Percentiles rank a stretch among this genome's conserved stretches.
Evolutionary conservation across 768 basidiomycete species (phyloP).

Genomic region (Lentinula boryana): DNA sequence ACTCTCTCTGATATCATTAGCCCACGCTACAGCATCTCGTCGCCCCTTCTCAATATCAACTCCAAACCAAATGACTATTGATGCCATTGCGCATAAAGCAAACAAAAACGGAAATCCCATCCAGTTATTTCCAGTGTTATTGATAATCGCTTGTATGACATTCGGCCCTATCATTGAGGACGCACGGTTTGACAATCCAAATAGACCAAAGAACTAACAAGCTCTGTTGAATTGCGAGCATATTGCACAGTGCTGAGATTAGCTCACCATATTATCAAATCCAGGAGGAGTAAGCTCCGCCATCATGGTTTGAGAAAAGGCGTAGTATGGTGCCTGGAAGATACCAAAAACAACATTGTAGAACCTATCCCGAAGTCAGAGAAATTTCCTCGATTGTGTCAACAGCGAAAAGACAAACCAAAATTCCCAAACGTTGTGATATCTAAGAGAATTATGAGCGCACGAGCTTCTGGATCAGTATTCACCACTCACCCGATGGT

Average conservation of each 20-base stretch:
- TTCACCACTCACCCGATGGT: constrained; percentile 53
- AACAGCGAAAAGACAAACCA: constrained; percentile 40
- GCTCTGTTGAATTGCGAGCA: neutral
- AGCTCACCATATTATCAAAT: constrained; percentile 69
- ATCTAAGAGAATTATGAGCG: constrained; percentile 27
- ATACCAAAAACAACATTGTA: constrained; percentile 78
- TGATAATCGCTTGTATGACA: constrained; percentile 79
- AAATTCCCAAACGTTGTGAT: constrained; percentile 85
- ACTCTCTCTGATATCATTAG: constrained; percentile 22
- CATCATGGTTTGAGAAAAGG: constrained; percentile 85
- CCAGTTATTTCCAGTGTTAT: constrained; percentile 70
- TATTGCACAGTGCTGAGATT: neutral
- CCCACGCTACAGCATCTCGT: constrained; percentile 56
- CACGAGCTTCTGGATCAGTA: neutral
- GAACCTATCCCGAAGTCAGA: constrained; percentile 36
- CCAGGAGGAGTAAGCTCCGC: constrained; percentile 84
- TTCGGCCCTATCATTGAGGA: constrained; percentile 88
- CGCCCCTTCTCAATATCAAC: constrained; percentile 62
- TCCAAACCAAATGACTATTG: constrained; percentile 72
- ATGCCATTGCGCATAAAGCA: constrained; percentile 59
- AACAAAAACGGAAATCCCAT: constrained; percentile 83
- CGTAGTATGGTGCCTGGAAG: constrained; percentile 85
- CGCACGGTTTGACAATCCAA: constrained; percentile 77
- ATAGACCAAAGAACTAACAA: constrained; percentile 77
- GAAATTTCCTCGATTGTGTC: neutral